Evolutionary conservation across 2,329 filamentous ascomycete species (phyloP).

Genomic region (Pseudocercospora fuligena): DNA sequence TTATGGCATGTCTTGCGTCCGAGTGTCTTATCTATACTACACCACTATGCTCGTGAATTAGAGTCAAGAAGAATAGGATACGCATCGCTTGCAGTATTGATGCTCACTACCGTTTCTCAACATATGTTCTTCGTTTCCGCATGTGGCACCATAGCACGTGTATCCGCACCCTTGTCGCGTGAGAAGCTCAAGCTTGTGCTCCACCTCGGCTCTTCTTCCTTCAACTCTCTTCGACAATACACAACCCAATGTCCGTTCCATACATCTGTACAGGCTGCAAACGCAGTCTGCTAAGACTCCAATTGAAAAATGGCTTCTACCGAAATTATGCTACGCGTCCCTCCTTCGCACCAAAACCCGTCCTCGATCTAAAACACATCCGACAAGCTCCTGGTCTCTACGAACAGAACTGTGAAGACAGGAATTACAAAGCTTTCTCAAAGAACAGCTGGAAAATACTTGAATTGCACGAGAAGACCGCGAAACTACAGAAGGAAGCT

Average conservation of each 20-base stretch:
- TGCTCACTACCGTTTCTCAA: not conserved
- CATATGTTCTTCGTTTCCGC: too few species aligned
- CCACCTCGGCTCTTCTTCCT: not conserved
- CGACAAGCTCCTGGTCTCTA: constrained; percentile 82
- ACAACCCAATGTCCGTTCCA: not conserved
- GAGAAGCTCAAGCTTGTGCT: not conserved
- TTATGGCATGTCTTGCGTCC: not conserved
- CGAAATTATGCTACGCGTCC: constrained; percentile 56
- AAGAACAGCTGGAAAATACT: constrained; percentile 60
- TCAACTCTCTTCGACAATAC: not conserved
- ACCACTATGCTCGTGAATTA: not conserved
- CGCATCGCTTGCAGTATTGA: not conserved
- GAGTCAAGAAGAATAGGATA: not conserved
- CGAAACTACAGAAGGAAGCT: constrained; percentile 61
- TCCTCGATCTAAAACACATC: constrained; percentile 86
- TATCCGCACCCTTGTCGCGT: not conserved
- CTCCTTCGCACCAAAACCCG: constrained; percentile 75
- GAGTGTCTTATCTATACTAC: not conserved
- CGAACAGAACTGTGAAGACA: constrained; percentile 78
- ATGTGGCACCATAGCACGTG: not conserved
- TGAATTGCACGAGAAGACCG: constrained; percentile 53
- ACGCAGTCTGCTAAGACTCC: not conserved
- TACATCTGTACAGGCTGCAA: not conserved
- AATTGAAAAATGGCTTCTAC: not conserved
- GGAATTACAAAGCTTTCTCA: constrained; percentile 72